Evolutionary conservation across 331 rosid species (phyloP).

Genomic region (Pyracantha coccinea): DNA sequence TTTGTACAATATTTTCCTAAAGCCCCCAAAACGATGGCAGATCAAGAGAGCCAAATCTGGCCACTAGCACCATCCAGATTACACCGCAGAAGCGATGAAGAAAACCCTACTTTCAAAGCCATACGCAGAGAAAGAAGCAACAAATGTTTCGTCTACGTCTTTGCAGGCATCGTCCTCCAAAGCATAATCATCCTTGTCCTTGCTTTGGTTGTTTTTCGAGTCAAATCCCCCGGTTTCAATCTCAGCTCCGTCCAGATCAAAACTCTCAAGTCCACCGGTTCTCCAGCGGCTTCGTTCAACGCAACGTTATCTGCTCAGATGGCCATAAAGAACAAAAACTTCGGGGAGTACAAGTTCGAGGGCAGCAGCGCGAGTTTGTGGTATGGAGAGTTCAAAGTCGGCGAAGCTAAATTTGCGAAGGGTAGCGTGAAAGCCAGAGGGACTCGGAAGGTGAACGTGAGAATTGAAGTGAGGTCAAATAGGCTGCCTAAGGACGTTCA

Average conservation of each 20-base stretch:
- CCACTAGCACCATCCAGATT: conserved; percentile 25
- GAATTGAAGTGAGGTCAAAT: conserved; percentile 14
- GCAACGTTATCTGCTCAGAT: conserved; percentile 15
- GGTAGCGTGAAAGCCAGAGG: conserved; percentile 14
- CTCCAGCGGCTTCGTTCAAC: conserved; percentile 9
- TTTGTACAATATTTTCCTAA: background rate
- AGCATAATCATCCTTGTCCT: conserved; percentile 15
- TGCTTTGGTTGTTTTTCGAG: conserved; percentile 23
- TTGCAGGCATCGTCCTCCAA: conserved; percentile 19
- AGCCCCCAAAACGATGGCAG: conserved; percentile 14
- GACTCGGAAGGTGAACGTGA: conserved; percentile 1
- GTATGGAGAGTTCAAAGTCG: conserved; percentile 13
- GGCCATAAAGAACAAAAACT: conserved; percentile 26
- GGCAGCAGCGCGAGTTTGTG: conserved; percentile 1
- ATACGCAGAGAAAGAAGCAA: conserved; percentile 23
- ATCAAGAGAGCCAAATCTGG: conserved; percentile 27
- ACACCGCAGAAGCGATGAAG: conserved; percentile 28
- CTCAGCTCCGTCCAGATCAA: conserved; percentile 14
- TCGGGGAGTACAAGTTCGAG: conserved; percentile 26
- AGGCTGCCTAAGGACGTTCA: background rate
- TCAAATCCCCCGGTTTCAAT: conserved; percentile 14
- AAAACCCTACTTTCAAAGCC: conserved; percentile 16
- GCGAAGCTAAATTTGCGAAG: background rate
- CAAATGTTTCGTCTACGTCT: conserved; percentile 37
- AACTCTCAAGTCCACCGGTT: background rate